Conservation (phyloP, 1,284 basidiomycete species). For the Trichosporon asahii region DNA sequence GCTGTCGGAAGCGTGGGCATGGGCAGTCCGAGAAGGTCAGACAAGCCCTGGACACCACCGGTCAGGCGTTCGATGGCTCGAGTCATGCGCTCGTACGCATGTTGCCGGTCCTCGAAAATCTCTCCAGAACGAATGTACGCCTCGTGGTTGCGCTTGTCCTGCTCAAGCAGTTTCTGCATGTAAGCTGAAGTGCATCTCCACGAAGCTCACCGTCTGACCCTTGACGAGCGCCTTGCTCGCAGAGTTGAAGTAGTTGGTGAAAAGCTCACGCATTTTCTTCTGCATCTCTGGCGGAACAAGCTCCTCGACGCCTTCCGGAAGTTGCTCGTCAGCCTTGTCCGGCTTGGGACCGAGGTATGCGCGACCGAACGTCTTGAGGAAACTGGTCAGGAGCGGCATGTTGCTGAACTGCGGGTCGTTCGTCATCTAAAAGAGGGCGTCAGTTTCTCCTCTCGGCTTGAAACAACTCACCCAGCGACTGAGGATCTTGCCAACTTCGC, state of each 20-base stretch:
- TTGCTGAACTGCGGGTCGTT: constrained; percentile 82
- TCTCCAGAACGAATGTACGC: constrained; percentile 98
- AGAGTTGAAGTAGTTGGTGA: constrained; percentile 86
- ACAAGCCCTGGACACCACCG: constrained; percentile 79
- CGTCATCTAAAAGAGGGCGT: constrained; percentile 60
- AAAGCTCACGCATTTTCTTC: constrained; percentile 85
- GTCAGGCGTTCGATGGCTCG: constrained; percentile 89
- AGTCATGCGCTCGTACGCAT: constrained; percentile 97
- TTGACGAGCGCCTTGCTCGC: constrained; percentile 86
- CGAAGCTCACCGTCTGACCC: constrained; percentile 73
- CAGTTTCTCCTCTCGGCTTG: background rate
- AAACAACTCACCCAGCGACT: constrained; percentile 61
- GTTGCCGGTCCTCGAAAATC: constrained; percentile 98
- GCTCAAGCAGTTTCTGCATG: constrained; percentile 81
- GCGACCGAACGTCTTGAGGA: constrained; percentile 77
- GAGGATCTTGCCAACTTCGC: constrained; percentile 70
- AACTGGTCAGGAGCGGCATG: constrained; percentile 73
- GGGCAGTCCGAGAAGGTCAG: constrained; percentile 77
- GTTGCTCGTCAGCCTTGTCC: constrained; percentile 19
- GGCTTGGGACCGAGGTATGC: constrained; percentile 71
- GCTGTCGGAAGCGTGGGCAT: constrained; percentile 77
- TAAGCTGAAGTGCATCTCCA: background rate
- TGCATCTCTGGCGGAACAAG: constrained; percentile 77
- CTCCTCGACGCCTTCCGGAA: constrained; percentile 60
- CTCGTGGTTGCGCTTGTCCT: constrained; percentile 93